Base-by-base conservation (phyloP, 2,329 filamentous ascomycete genomes). In the Hypoxylon sp. region DNA sequence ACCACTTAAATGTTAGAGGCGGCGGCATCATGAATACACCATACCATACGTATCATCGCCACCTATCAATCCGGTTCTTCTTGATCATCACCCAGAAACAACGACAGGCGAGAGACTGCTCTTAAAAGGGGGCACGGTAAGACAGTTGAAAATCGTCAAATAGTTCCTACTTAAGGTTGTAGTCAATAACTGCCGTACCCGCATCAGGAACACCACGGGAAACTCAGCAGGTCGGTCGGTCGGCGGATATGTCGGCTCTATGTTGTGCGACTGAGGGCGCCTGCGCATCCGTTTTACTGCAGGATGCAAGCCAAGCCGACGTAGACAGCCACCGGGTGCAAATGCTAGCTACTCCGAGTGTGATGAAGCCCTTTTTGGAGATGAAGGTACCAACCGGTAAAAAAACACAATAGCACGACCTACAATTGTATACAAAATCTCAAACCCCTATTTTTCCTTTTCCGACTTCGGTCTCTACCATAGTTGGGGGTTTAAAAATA, bases 11-110 rank as follows among this genome's bases (percentile, higher is more conserved):
- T 24, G 6, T 52, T 44, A 52, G 47, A 42, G 48, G 54, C 33
- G 22, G 33, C 50, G 51, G 57, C 29, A 48, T 50, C 33, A 35
- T 47, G 33, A 60, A 17, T 35, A 60, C 5, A 65, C 3, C 48
- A 54, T 39, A 3, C 42, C n/a, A 54, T 22, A 59, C 29, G 63
- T 52, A 44, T 47, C 58, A 58, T 66, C 39, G 58, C 42, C 58
- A 48, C 58, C 19, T 66, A 66, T 50, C 39, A 51, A 46, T 47
- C 17, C 53, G 63, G 52, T 53, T 61, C 46, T 52, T 61, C 47
- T 33, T 54, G 17, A 52, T 59, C 59, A 31, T 5, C 51, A 26
- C 31, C 13, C n/a, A 19, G 11, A 46, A 19, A 35, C 46, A 42
- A 55, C 29, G 13, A 22, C 22, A 50, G 50, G 26, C 26, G 9